Evolutionary conservation across 73 alveolate genomes (phyloP).

Genomic region (Paraurostyla sp.): DNA sequence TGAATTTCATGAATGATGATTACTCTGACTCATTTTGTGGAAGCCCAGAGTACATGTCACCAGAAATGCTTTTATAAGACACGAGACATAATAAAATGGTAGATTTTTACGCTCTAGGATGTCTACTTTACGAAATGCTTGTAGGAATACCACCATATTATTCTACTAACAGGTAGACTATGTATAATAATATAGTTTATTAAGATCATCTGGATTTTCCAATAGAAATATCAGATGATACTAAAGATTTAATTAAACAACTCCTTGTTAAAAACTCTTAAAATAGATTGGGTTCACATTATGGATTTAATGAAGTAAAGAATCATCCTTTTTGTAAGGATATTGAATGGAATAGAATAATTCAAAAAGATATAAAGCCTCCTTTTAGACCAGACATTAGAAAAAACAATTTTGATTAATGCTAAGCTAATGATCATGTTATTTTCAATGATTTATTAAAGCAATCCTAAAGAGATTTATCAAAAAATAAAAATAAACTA

Average conservation of each 20-base stretch:
- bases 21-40: conserved; percentile 78
- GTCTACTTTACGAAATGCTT: conserved; percentile 73
- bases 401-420: too few relatives aligned
- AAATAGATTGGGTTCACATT: conserved; percentile 73
- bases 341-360: conserved; percentile 22
- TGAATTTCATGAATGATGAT: conserved; percentile 39
- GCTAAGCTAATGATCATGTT: too few relatives aligned
- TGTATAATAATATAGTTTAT: conserved; percentile 63
- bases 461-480: too few relatives aligned
- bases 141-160: conserved; percentile 81
- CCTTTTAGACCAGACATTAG: too few relatives aligned
- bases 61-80: conserved; percentile 73
- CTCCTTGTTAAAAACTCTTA: conserved; percentile 82
- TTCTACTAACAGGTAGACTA: conserved; percentile 54
- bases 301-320: conserved; percentile 80
- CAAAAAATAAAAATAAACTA: too few relatives aligned
- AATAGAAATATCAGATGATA: conserved; percentile 69
- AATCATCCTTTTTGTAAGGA: conserved; percentile 71
- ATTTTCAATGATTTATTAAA: too few relatives aligned
- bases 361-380: conserved; percentile 9
- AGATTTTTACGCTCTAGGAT: conserved; percentile 77
- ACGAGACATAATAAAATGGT: conserved; percentile 62
- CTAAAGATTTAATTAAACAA: conserved; percentile 70
- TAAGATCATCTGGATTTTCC: conserved; percentile 59
- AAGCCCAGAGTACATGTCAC: conserved; percentile 80